Percentiles rank a stretch among this genome's conserved stretches.
These are phyloP conservation scores for Cercospora zeina DNA, from an alignment of 2,329 filamentous ascomycete species.

Conservation along the genomic window DNA sequence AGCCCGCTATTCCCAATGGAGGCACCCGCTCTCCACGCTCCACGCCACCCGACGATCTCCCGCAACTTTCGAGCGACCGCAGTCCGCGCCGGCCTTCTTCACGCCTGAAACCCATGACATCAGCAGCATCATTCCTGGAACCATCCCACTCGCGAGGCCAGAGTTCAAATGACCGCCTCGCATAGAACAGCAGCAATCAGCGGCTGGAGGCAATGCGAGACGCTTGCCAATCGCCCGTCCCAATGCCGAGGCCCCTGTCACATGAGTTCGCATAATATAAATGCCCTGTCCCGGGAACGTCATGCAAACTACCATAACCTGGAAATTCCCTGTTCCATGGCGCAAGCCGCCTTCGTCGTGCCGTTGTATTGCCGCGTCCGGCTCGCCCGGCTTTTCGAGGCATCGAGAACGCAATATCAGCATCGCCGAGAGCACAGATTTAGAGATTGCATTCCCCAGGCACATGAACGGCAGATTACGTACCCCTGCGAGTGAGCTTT, in stretches of 20 bases:
- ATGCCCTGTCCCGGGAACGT: background rate
- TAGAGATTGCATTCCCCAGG: background rate
- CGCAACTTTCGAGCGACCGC: background rate
- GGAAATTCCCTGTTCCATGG: background rate
- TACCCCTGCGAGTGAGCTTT: background rate
- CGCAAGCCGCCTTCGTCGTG: background rate
- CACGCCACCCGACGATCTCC: background rate
- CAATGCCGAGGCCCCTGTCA: background rate
- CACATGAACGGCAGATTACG: background rate
- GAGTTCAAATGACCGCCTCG: too few species aligned
- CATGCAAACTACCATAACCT: background rate
- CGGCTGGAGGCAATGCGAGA: background rate
- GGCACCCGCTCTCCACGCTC: background rate
- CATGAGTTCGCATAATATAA: background rate
- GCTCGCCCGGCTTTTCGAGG: background rate
- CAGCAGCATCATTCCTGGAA: background rate
- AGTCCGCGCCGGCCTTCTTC: background rate
- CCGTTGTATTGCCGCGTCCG: background rate
- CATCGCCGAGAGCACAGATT: background rate
- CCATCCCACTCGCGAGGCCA: too few species aligned
- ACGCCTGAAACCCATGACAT: background rate
- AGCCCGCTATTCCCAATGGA: too few species aligned
- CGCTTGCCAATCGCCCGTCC: background rate
- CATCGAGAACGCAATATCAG: background rate
- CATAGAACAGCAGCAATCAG: too few species aligned